Evolutionary conservation across 2,329 filamentous ascomycete species (phyloP).

Genomic region (Neopestalotiopsis sp.): DNA sequence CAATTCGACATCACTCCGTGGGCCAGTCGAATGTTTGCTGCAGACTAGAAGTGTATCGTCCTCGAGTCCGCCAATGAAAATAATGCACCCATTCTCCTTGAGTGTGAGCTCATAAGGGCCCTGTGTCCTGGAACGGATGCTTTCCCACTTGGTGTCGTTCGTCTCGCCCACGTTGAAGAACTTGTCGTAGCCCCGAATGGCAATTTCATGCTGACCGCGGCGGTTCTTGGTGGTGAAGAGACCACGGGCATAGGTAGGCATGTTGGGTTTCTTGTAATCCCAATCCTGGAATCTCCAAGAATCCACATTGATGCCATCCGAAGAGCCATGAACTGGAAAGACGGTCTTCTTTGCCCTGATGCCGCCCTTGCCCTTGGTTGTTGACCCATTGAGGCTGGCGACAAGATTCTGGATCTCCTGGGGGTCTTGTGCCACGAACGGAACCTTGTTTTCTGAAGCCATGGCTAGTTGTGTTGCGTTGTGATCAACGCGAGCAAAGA

Average conservation of each 20-base stretch:
- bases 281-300: slow-evolving; percentile 95
- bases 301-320: slow-evolving; percentile 72
- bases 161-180: slow-evolving; percentile 97
- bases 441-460: slow-evolving; percentile 47
- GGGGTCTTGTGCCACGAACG: slow-evolving; percentile 72
- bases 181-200: slow-evolving; percentile 92
- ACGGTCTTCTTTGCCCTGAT: slow-evolving; percentile 83
- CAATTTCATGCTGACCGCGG: slow-evolving; percentile 75
- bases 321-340: slow-evolving; percentile 70
- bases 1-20: slow-evolving; percentile 70
- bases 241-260: slow-evolving; percentile 92
- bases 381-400: slow-evolving; percentile 61
- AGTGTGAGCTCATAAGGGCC: slow-evolving; percentile 95
- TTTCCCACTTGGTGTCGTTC: slow-evolving; percentile 79
- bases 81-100: slow-evolving; percentile 99
- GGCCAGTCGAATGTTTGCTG: slow-evolving; percentile 96
- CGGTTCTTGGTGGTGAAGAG: slow-evolving; percentile 83
- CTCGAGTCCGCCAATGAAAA: slow-evolving; percentile 91
- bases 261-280: slow-evolving; percentile 88
- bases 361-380: slow-evolving; percentile 60
- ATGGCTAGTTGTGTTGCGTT: slow-evolving; percentile 16
- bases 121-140: slow-evolving; percentile 75
- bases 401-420: slow-evolving; percentile 72
- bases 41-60: slow-evolving; percentile 93
- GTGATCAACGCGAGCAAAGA: background rate